A percentile compares a stretch with the other conserved stretches of the same genome.
phyloP scores from a whole-genome alignment of 345 rosid genomes.

The Alliaria petiolata region DNA sequence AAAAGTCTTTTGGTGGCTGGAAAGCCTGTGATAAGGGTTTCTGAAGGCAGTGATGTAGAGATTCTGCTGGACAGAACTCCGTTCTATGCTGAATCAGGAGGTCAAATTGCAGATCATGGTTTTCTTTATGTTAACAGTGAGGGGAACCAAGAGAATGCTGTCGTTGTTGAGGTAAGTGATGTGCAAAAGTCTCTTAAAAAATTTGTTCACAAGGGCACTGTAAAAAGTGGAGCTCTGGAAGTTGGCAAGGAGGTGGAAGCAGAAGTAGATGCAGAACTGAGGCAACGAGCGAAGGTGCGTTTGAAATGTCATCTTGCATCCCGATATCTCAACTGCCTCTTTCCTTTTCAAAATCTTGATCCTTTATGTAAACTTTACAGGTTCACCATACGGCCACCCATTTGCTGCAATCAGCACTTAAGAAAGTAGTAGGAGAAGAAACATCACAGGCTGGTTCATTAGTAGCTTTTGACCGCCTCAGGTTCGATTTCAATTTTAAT shows the following conservation, averaged over 20 bases:
- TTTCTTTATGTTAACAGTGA: conserved; percentile 51
- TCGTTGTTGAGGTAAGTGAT: conserved; percentile 81
- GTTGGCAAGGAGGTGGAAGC: conserved; percentile 95
- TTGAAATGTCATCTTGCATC: conserved; percentile 15
- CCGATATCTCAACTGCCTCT: not conserved
- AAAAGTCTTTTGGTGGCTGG: conserved; percentile 74
- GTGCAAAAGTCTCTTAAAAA: conserved; percentile 68
- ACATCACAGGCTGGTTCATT: conserved; percentile 97
- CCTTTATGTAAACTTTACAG: conserved; percentile 35
- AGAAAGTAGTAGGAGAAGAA: conserved; percentile 77
- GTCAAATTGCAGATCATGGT: conserved; percentile 90
- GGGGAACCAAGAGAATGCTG: conserved; percentile 38
- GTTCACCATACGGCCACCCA: conserved; percentile 99
- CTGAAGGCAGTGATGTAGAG: conserved; percentile 87
- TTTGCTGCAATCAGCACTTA: conserved; percentile 89
- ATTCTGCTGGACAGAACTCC: conserved; percentile 83
- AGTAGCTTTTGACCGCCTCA: conserved; percentile 94
- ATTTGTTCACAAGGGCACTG: conserved; percentile 83
- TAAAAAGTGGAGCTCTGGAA: conserved; percentile 70
- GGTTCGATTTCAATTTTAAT: conserved; percentile 90
- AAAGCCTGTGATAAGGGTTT: conserved; percentile 70
- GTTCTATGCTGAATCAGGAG: conserved; percentile 96
- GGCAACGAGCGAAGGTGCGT: conserved; percentile 82
- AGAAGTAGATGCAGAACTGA: conserved; percentile 61
- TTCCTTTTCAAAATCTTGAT: conserved; percentile 5